A percentile compares a stretch with the other conserved stretches of the same genome.
Conservation (phyloP, 139 green algal species). For the Medakamo hakoo region DNA sequence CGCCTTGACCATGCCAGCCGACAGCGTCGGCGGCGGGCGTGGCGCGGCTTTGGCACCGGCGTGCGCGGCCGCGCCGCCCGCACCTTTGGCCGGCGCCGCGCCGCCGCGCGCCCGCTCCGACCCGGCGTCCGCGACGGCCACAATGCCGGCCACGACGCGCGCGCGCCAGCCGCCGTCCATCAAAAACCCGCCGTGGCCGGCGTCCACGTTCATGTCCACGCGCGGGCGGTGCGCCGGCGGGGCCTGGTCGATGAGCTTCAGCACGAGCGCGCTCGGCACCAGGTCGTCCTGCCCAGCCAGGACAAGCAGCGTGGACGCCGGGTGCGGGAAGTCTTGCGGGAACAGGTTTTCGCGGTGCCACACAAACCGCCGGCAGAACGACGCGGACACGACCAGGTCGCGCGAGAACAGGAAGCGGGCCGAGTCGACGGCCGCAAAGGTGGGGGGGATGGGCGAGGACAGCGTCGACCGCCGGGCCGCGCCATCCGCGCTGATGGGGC, state of each 20-base stretch:
- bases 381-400: conserved; percentile 29
- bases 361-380: conserved; percentile 35
- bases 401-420: conserved; percentile 20
- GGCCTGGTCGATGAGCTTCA: conserved; percentile 12
- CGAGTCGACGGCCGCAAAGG: neutral
- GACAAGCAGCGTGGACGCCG: conserved; percentile 7
- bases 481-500: no score
- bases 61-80: no score
- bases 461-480: neutral
- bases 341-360: conserved; percentile 31
- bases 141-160: conserved; percentile 11
- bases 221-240: neutral
- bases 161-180: conserved; percentile 14
- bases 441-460: neutral
- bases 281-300: conserved; percentile 27
- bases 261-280: conserved; percentile 20
- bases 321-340: conserved; percentile 27
- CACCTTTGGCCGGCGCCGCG: neutral
- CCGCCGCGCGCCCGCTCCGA: no score
- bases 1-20: no score
- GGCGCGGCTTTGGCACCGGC: no score
- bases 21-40: no score
- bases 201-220: conserved; percentile 21
- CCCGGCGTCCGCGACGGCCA: neutral
- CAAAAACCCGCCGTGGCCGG: conserved; percentile 30